These are phyloP conservation scores for Eucalyptus pauciflora DNA, from an alignment of 345 rosid species.

Conservation along the genomic window DNA sequence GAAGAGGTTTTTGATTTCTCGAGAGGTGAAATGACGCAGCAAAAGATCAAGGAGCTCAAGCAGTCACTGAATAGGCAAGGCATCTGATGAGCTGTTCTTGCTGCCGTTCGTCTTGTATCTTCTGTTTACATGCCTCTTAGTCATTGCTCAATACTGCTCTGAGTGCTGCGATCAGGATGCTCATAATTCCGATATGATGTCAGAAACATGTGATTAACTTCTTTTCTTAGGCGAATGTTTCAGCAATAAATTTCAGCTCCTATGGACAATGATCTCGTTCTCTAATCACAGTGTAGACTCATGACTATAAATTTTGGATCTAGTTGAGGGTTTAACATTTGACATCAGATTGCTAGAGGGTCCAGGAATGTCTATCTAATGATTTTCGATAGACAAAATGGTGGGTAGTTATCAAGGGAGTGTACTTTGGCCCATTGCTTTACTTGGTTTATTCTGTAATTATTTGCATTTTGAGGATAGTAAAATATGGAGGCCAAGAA, in stretches of 20 bases:
- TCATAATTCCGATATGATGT: not conserved
- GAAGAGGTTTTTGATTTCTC: conserved; percentile 99
- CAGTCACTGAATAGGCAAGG: conserved; percentile 84
- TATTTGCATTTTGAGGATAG: not conserved
- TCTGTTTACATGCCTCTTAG: not conserved
- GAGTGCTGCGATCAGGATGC: not conserved
- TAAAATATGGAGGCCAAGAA: not conserved
- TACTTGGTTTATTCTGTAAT: not conserved
- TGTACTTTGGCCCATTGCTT: not conserved
- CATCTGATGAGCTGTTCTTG: not conserved
- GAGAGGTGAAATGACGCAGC: conserved; percentile 97
- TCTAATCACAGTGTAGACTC: not conserved
- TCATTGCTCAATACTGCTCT: not conserved
- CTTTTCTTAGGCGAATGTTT: not conserved
- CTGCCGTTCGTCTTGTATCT: not conserved
- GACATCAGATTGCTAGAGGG: not conserved
- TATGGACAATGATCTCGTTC: not conserved
- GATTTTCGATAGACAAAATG: not conserved
- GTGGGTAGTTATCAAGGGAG: not conserved
- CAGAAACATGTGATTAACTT: not conserved
- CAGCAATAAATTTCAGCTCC: not conserved
- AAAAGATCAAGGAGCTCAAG: conserved; percentile 94
- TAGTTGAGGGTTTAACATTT: not conserved
- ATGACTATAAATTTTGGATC: not conserved
- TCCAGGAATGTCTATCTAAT: not conserved